Evolutionary conservation across 164 flowering plant genomes (phyloP).

Genomic region (Vitis vinifera): DNA sequence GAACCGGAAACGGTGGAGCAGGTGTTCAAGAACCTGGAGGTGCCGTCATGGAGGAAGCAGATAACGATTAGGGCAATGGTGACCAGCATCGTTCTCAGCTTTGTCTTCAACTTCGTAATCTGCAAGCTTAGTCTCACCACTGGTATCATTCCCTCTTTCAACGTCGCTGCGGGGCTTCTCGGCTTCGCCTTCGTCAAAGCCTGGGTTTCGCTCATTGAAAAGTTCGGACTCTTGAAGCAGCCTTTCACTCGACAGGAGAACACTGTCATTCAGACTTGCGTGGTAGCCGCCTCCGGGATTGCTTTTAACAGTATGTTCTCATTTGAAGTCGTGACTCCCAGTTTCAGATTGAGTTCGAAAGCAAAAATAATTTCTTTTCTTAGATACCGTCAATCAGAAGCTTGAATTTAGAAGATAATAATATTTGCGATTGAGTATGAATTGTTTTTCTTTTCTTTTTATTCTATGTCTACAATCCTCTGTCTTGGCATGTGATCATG

Average conservation of each 20-base stretch:
- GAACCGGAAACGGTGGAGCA: slow-evolving; percentile 20
- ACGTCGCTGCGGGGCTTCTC: slow-evolving; percentile 66
- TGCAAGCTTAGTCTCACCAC: slow-evolving; percentile 70
- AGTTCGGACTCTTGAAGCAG: slow-evolving; percentile 37
- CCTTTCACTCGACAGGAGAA: slow-evolving; percentile 79
- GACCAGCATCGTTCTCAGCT: slow-evolving; percentile 40
- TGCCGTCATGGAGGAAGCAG: slow-evolving; percentile 55
- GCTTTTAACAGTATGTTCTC: slow-evolving; percentile 59
- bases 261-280: slow-evolving; percentile 72
- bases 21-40: slow-evolving; percentile 29
- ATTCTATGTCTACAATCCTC: no score
- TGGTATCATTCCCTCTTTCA: slow-evolving; percentile 65
- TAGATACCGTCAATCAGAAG: no score
- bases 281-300: slow-evolving; percentile 69
- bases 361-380: no score
- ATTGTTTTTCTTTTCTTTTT: no score
- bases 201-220: slow-evolving; percentile 35
- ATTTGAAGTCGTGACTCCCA: neutral
- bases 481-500: no score
- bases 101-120: slow-evolving; percentile 56
- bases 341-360: neutral
- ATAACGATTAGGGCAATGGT: slow-evolving; percentile 47
- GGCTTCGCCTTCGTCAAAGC: slow-evolving; percentile 54
- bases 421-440: no score
- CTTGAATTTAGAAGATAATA: no score